Evolutionary conservation across 2,329 filamentous ascomycete genomes (phyloP).

Genomic region (Fusarium solani-melongenae): DNA sequence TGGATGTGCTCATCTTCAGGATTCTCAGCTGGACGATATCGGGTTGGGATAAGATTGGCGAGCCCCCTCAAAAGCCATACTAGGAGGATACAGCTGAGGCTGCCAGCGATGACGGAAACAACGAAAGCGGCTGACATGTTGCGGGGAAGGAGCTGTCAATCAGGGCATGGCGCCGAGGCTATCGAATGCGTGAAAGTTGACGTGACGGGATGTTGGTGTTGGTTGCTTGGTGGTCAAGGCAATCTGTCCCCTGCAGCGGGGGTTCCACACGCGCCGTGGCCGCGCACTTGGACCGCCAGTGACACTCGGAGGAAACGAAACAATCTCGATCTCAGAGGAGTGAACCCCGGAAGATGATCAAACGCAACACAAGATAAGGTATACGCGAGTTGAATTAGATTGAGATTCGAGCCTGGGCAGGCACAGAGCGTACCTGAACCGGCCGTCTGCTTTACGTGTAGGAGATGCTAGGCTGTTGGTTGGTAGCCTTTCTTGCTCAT

Average conservation of each 20-base stretch:
- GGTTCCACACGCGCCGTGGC: slow-evolving; percentile 26
- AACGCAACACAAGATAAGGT: slow-evolving; percentile 8
- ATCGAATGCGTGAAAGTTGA: slow-evolving; percentile 2
- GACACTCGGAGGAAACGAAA: slow-evolving; percentile 19
- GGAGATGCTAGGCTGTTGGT: not conserved
- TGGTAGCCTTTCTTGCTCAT: slow-evolving; percentile 18
- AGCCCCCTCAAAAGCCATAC: slow-evolving; percentile 39
- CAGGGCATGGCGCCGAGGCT: slow-evolving; percentile 22
- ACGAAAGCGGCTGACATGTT: slow-evolving; percentile 46
- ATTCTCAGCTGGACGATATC: slow-evolving; percentile 49
- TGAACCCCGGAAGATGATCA: slow-evolving; percentile 31
- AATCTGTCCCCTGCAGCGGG: slow-evolving; percentile 28
- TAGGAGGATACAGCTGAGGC: slow-evolving; percentile 47
- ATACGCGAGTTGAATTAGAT: not conserved
- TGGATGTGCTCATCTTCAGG: slow-evolving; percentile 67
- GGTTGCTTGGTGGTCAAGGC: slow-evolving; percentile 19
- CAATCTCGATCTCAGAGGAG: slow-evolving; percentile 17
- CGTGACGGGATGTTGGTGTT: not conserved
- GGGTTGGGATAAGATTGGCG: slow-evolving; percentile 46
- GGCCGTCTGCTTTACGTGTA: not conserved
- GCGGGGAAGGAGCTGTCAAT: slow-evolving; percentile 10
- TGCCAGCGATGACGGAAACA: slow-evolving; percentile 50
- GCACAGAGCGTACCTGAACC: not conserved
- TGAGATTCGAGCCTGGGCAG: not conserved
- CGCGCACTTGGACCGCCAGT: slow-evolving; percentile 9